phyloP scores from a whole-genome alignment of 768 basidiomycete species.

The Fomitopsis serialis region DNA sequence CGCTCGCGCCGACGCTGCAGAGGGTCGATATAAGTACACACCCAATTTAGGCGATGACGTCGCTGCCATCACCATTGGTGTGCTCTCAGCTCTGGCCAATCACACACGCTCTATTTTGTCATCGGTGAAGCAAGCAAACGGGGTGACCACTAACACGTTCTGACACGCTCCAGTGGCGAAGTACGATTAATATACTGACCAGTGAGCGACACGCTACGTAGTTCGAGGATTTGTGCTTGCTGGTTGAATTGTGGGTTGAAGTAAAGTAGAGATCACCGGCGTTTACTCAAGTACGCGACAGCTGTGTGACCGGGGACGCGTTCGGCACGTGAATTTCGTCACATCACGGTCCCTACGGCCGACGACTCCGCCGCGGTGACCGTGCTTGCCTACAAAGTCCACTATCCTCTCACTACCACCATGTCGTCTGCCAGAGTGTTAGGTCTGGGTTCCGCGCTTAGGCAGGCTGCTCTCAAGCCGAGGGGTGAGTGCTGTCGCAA shows the following conservation, averaged over 20 bases:
- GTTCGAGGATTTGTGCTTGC: too few relatives aligned
- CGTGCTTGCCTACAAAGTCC: not conserved
- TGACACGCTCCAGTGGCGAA: too few relatives aligned
- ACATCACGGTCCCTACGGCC: too few relatives aligned
- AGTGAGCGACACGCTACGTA: too few relatives aligned
- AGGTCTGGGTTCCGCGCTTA: constrained; percentile 53
- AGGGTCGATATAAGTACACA: not conserved
- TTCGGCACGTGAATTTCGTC: too few relatives aligned
- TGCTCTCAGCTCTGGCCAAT: not conserved
- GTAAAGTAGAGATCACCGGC: too few relatives aligned
- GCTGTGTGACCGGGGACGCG: too few relatives aligned
- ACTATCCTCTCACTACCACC: constrained; percentile 8
- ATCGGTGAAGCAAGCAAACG: too few relatives aligned
- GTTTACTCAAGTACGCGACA: too few relatives aligned
- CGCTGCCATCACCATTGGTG: not conserved
- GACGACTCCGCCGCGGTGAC: not conserved
- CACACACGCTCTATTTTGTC: not conserved
- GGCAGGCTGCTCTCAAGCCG: constrained; percentile 39
- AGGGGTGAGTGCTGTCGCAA: constrained; percentile 13
- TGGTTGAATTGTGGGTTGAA: too few relatives aligned
- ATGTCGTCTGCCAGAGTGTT: constrained; percentile 44
- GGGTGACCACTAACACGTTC: too few relatives aligned
- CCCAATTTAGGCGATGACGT: not conserved
- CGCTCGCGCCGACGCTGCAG: not conserved
- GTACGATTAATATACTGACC: too few relatives aligned